A percentile compares a stretch with the other conserved stretches of the same genome.
phyloP scores from a whole-genome alignment of 805 yeast species.

The Saccharomycopsis capsularis region DNA sequence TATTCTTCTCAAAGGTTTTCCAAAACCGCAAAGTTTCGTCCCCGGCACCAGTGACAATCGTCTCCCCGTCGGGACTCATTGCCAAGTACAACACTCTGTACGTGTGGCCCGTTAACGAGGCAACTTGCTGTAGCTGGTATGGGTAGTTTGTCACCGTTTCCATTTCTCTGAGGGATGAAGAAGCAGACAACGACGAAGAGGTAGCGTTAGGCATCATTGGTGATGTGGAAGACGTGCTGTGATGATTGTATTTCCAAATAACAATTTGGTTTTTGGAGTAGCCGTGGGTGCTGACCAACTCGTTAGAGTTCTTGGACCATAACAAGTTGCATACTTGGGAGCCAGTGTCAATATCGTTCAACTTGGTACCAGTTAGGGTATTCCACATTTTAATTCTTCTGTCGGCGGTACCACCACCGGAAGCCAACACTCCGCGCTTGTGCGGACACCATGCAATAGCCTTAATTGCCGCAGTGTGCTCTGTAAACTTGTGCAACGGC shows the following conservation, averaged over 20 bases:
- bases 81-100: constrained; percentile 85
- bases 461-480: constrained; percentile 92
- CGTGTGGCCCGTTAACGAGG: constrained; percentile 90
- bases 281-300: constrained; percentile 91
- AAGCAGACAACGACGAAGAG: background rate
- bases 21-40: constrained; percentile 95
- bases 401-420: constrained; percentile 97
- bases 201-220: background rate
- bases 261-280: constrained; percentile 84
- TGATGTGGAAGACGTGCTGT: background rate
- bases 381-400: constrained; percentile 89
- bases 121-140: constrained; percentile 68
- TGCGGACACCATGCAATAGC: constrained; percentile 98
- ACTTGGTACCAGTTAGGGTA: constrained; percentile 64
- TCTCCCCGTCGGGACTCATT: constrained; percentile 91
- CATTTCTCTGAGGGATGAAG: background rate
- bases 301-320: constrained; percentile 91
- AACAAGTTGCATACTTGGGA: constrained; percentile 91
- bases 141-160: background rate
- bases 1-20: constrained; percentile 84
- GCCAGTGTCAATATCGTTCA: constrained; percentile 86
- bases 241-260: constrained; percentile 86
- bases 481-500: constrained; percentile 69
- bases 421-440: constrained; percentile 84
- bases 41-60: constrained; percentile 97